Base-by-base conservation (phyloP, 495 filamentous ascomycete genomes). In the Penicillium mononematosum region DNA sequence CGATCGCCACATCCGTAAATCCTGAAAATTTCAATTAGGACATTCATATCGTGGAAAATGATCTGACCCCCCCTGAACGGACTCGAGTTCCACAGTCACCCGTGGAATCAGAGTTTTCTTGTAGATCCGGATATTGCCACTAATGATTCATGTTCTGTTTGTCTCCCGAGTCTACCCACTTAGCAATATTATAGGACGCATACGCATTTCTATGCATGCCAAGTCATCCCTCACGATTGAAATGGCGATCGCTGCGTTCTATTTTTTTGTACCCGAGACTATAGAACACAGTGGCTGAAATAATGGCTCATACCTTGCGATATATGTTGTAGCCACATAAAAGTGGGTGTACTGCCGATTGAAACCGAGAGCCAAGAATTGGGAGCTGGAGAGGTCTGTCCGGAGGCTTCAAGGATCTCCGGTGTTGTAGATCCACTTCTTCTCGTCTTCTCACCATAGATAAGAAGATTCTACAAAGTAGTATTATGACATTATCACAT, bases 321-420 rank as follows among this genome's bases (percentile, higher is more conserved):
- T 29, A 29, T 29, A 29, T 25, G 24, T 25, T 25, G 24, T 25
- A 8, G 6, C 27, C 27, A 29, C 14, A 36, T 14, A 36, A 14
- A 36, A 36, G 34, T 16, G 12, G 34, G 14, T 36, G 34, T 42
- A 20, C 6, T 50, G 50, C 58, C 62, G 62, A 64, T 38, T 17
- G 17, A 46, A 65, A 54, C 62, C 62, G 59, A 62, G 55, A 32
- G 51, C 62, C 51, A 56, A 58, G 62, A 55, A 5, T 20, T 16
- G 27, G 27, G 29, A 16, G 45, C 38, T 19, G 31, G 10, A 50
- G 24, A 32, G 5, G 25, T 36, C 46, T 38, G 19, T 43, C 7
- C 41, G 39, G 56, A 29, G 45, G 54, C 10, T 29, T 20, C 11
- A 52, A 16, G 34, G 29, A 31, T 16, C 46, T 49, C 45, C 50